Evolutionary conservation across 371 early-diverging fungal genomes (phyloP), one percentile per base, ranked within the genome.

Genomic region (Syncephalis plumigaleata): DNA sequence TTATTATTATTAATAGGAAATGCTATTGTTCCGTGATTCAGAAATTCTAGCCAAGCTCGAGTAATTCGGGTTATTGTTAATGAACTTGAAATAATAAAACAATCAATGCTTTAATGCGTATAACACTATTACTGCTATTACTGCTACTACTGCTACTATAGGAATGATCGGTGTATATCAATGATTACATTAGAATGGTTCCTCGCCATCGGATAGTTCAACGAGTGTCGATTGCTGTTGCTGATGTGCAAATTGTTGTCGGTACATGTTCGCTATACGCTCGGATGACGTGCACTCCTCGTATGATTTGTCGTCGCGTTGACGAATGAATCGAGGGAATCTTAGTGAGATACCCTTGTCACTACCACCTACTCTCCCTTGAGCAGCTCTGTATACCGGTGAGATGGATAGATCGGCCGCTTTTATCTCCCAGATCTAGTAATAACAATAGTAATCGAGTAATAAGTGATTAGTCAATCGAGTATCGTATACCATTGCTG

Each of bases 381-480:
- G 66, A n/a, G 79, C 96, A 0, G 98, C 96, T 61, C 80, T 79
- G 59, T 99, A 98, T 11, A 87, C 77, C 0, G 99, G 98, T 47
- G 97, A 97, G 18, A 95, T 77, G 21, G 95, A 94, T n/a, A 99
- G 58, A 66, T 97, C 98, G 2, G 99, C 99, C 22, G 97, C 89
- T 56, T 92, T 89, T 31, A 99, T 81, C 64, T 99, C 99, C 98
- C 98, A 99, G 1, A 99, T 94, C 55, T 49, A 31, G 4, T 31
- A 40, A 95, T 81, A 68, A 73, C 22, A n/a, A 17, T 11, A 42
- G 21, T 5, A 2, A 3, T 16, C 15, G 7, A n/a, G 5, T 27
- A 27, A 15, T 21, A n/a, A 52, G 20, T 37, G 15, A 21, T 23
- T 48, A 21, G 8, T 36, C 3, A 15, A 39, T 7, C 43, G 11